A percentile compares a stretch with the other conserved stretches of the same genome.
Evolutionary conservation across 257 asterid genomes (phyloP).

Genomic region (Lithospermum erythrorhizon): DNA sequence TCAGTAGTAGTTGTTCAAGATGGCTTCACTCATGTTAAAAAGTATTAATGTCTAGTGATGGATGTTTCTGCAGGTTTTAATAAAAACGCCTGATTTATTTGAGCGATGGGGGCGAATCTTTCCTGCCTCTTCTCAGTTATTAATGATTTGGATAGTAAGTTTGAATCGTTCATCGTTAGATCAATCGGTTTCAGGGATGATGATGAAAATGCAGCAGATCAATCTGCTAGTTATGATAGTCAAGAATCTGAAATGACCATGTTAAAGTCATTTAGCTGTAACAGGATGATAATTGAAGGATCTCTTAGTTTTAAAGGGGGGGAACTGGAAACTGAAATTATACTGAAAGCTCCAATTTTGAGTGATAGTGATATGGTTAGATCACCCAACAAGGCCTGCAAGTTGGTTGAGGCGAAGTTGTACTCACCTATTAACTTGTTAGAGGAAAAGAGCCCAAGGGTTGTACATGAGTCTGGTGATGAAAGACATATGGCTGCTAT

Average conservation of each 20-base stretch:
- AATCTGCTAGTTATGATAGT: slow-evolving; percentile 25
- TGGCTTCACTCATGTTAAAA: too few relatives aligned
- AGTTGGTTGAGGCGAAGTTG: slow-evolving; percentile 5
- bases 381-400: slow-evolving; percentile 7
- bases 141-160: slow-evolving; percentile 31
- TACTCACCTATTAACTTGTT: slow-evolving; percentile 7
- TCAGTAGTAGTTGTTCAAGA: too few relatives aligned
- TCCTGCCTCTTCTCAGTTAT: slow-evolving; percentile 31
- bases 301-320: slow-evolving; percentile 37
- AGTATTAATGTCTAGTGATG: too few relatives aligned
- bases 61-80: too few relatives aligned
- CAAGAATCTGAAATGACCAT: slow-evolving; percentile 20
- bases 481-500: slow-evolving; percentile 49
- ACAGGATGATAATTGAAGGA: slow-evolving; percentile 37
- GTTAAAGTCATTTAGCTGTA: slow-evolving; percentile 35
- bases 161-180: slow-evolving; percentile 30
- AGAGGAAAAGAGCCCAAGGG: slow-evolving; percentile 6
- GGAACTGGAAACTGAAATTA: slow-evolving; percentile 38
- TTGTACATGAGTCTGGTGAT: slow-evolving; percentile 12
- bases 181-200: slow-evolving; percentile 28
- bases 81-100: too few relatives aligned
- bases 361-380: slow-evolving; percentile 12
- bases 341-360: slow-evolving; percentile 21
- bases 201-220: slow-evolving; percentile 16
- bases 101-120: slow-evolving; percentile 44